A percentile compares a stretch with the other conserved stretches of the same genome.
phyloP scores from a whole-genome alignment of 805 yeast species.

The Cyberlindnera sargentensis region DNA sequence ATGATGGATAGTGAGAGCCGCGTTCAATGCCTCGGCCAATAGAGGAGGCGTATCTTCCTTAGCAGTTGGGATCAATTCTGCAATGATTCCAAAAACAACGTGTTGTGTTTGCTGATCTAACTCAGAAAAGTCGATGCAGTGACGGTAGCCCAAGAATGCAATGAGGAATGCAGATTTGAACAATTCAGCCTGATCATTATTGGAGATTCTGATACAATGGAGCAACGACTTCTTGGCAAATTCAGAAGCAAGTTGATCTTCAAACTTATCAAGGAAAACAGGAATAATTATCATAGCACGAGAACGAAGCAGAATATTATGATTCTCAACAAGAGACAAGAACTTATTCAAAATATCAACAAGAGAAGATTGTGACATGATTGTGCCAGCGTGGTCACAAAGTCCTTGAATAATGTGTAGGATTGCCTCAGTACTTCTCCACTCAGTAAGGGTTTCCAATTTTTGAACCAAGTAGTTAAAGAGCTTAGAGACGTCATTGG shows the following conservation, averaged over 20 bases:
- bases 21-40: conserved; percentile 61
- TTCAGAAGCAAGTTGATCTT: conserved; percentile 23
- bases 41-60: conserved; percentile 78
- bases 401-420: conserved; percentile 45
- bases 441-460: conserved; percentile 15
- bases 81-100: conserved; percentile 24
- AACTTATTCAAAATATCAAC: conserved; percentile 9
- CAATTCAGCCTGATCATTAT: conserved; percentile 25
- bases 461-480: conserved; percentile 8
- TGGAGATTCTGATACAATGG: conserved; percentile 19
- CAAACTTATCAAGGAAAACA: conserved; percentile 47
- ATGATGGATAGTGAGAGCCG: conserved; percentile 42
- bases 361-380: conserved; percentile 21
- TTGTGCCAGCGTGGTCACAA: conserved; percentile 28
- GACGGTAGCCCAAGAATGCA: conserved; percentile 44
- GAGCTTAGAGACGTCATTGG: conserved; percentile 28
- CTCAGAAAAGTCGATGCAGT: conserved; percentile 25
- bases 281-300: conserved; percentile 51
- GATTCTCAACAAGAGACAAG: conserved; percentile 8
- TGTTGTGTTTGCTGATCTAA: conserved; percentile 18
- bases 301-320: conserved; percentile 35
- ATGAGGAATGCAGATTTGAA: conserved; percentile 34
- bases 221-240: conserved; percentile 25
- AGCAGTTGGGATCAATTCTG: conserved; percentile 43
- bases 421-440: conserved; percentile 43